Evolutionary conservation across 2,329 filamentous ascomycete genomes (phyloP).

Genomic region (Fusarium proliferatum): DNA sequence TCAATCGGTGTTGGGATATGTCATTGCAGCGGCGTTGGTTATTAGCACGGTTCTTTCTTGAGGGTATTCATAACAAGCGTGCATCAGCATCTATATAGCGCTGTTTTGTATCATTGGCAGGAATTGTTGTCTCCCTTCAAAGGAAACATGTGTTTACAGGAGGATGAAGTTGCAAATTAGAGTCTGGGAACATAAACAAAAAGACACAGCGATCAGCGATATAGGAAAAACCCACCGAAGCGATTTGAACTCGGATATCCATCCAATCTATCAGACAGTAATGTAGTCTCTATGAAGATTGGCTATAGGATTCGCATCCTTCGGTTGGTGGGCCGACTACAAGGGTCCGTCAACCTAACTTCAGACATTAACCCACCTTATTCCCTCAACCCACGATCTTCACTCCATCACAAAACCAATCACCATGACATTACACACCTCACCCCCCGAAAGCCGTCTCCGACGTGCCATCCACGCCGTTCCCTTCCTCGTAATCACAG

Average conservation of each 20-base stretch:
- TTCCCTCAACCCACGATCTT: background rate
- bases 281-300: background rate
- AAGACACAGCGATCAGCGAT: background rate
- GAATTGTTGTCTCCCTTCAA: fast-evolving
- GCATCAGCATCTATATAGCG: background rate
- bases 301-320: background rate
- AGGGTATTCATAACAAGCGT: background rate
- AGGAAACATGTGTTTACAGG: fast-evolving
- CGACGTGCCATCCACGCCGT: slow-evolving; percentile 33
- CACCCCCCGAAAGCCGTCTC: background rate
- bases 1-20: slow-evolving; percentile 16
- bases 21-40: slow-evolving; percentile 12
- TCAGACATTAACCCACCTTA: background rate
- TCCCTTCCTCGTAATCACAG: slow-evolving; percentile 34
- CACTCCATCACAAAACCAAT: background rate
- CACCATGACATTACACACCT: background rate
- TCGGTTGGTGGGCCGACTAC: slow-evolving; percentile 2
- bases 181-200: fast-evolving
- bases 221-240: no score
- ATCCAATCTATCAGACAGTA: background rate
- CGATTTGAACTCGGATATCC: fast-evolving
- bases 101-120: background rate
- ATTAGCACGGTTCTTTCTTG: slow-evolving; percentile 5
- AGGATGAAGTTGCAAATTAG: fast-evolving
- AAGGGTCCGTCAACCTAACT: background rate